Evolutionary conservation across 805 yeast species (phyloP).

Genomic region (Candida montana): DNA sequence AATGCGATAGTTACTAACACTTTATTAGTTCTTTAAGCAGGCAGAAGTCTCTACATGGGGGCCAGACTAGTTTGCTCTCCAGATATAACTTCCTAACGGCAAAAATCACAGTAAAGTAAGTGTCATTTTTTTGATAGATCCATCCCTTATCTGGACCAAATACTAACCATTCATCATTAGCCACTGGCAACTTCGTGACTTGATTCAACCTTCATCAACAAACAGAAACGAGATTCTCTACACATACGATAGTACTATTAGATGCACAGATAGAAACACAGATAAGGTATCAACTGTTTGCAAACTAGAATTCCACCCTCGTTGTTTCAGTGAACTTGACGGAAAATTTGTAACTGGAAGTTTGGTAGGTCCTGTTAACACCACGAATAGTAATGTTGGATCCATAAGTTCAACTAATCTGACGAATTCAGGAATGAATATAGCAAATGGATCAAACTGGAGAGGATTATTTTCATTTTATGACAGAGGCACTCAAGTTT

Average conservation of each 20-base stretch:
- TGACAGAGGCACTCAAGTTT: constrained; percentile 42
- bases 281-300: constrained; percentile 33
- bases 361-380: constrained; percentile 34
- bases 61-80: constrained; percentile 14
- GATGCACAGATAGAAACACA: constrained; percentile 36
- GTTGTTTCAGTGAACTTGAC: constrained; percentile 58
- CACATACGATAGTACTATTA: constrained; percentile 51
- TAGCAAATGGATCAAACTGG: constrained; percentile 32
- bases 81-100: constrained; percentile 24
- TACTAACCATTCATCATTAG: too few relatives aligned
- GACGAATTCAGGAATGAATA: constrained; percentile 16
- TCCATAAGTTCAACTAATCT: constrained; percentile 5
- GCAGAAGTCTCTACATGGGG: constrained; percentile 9
- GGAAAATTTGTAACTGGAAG: constrained; percentile 53
- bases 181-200: constrained; percentile 82
- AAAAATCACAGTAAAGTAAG: constrained; percentile 32
- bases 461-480: constrained; percentile 63
- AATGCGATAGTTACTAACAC: neutral
- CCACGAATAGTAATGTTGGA: neutral
- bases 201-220: constrained; percentile 48
- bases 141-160: constrained; percentile 11
- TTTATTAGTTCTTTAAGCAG: constrained; percentile 1
- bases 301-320: constrained; percentile 59
- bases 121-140: constrained; percentile 12
- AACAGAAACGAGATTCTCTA: constrained; percentile 45